Percentiles rank a stretch among this genome's conserved stretches.
Conservation (phyloP, 805 yeast species). For the Teunomyces pallodes region DNA sequence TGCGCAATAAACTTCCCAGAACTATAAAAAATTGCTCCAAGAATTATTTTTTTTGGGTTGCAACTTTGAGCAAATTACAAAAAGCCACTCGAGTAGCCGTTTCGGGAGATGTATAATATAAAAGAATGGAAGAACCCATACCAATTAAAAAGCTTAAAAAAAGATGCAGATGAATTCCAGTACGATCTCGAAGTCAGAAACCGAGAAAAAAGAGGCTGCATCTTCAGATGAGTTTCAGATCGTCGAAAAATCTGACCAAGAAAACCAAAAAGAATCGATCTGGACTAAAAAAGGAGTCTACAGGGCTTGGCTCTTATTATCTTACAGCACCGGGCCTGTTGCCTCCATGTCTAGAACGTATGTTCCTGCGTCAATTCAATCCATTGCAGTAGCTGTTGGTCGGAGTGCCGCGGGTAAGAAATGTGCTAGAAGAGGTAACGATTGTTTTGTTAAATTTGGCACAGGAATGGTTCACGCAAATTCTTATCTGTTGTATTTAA, state of each 20-base stretch:
- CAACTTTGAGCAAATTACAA: not conserved
- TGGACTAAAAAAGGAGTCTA: slow-evolving; percentile 20
- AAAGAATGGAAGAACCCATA: too few relatives aligned
- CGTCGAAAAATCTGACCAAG: not conserved
- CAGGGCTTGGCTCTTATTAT: slow-evolving; percentile 36
- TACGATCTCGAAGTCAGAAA: not conserved
- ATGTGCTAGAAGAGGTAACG: slow-evolving; percentile 31
- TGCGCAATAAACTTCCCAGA: too few relatives aligned
- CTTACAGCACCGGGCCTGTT: slow-evolving; percentile 43
- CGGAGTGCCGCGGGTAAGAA: slow-evolving; percentile 17
- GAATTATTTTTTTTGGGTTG: not conserved
- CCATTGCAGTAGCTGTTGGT: slow-evolving; percentile 33
- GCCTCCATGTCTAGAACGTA: slow-evolving; percentile 41
- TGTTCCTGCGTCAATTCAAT: slow-evolving; percentile 40
- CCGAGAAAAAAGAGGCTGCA: not conserved
- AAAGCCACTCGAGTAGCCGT: too few relatives aligned
- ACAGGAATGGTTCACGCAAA: slow-evolving; percentile 29
- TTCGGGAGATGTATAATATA: too few relatives aligned
- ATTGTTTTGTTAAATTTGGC: slow-evolving; percentile 38
- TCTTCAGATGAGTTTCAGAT: not conserved
- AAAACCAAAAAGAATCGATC: slow-evolving; percentile 6
- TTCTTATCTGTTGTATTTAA: slow-evolving; percentile 36
- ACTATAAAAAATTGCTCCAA: too few relatives aligned
- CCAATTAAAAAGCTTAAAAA: too few relatives aligned
- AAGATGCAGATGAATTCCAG: not conserved